Evolutionary conservation across 768 basidiomycete genomes (phyloP).

Genomic region (Grammothele lineata): DNA sequence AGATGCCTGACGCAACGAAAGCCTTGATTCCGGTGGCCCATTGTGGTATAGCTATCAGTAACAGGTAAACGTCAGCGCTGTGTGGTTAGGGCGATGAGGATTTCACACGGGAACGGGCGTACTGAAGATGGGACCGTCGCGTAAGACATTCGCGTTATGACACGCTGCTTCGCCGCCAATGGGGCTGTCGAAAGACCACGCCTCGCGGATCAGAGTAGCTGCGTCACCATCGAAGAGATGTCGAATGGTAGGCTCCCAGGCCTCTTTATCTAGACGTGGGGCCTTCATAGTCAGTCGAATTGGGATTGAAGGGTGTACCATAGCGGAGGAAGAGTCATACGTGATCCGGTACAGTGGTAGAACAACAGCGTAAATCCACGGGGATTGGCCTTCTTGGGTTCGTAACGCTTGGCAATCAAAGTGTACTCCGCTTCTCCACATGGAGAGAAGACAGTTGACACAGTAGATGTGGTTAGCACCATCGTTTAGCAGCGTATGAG

Average conservation of each 20-base stretch:
- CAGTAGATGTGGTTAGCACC: no score
- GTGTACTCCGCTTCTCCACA: no score
- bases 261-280: constrained; percentile 50
- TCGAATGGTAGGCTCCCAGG: constrained; percentile 48
- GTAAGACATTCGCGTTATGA: constrained; percentile 34
- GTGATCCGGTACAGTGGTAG: constrained; percentile 44
- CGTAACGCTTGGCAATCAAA: constrained; percentile 2
- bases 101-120: constrained; percentile 16
- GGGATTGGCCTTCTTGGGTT: neutral
- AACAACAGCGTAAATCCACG: constrained; percentile 42
- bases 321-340: constrained; percentile 26
- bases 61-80: no score
- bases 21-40: neutral
- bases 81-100: neutral
- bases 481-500: no score
- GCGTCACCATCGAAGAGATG: constrained; percentile 32
- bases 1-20: neutral
- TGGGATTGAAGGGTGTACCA: no score
- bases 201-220: constrained; percentile 34
- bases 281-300: neutral
- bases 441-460: no score
- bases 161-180: constrained; percentile 47
- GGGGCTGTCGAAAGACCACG: constrained; percentile 49
- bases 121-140: constrained; percentile 32
- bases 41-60: neutral